Evolutionary conservation across 305 asterid genomes (phyloP).

Genomic region (Solanum hybrid): DNA sequence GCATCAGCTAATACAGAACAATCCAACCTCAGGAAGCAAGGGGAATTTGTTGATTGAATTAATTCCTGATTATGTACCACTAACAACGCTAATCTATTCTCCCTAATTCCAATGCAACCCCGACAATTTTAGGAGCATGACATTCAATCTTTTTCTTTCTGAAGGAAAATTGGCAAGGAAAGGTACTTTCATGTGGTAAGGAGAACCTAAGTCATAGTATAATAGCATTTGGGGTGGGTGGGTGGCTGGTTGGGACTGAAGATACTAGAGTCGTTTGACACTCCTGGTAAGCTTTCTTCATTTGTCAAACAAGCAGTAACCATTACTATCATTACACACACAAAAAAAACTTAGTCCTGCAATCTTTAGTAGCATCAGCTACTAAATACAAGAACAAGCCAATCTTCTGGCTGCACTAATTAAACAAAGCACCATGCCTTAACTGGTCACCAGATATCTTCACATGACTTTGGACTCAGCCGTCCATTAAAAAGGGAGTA

Average conservation of each 20-base stretch:
- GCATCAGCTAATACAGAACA: background rate
- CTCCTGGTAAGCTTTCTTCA: background rate
- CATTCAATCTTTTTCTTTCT: background rate
- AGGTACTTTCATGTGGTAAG: background rate
- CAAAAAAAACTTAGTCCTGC: background rate
- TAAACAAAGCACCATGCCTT: background rate
- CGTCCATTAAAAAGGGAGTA: background rate
- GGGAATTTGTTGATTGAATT: background rate
- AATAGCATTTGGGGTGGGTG: background rate
- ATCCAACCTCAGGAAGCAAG: background rate
- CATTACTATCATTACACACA: background rate
- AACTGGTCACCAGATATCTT: background rate
- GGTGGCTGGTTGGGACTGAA: background rate
- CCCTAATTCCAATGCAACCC: background rate
- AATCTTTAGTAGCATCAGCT: background rate
- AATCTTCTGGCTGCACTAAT: background rate
- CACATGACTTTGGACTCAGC: background rate
- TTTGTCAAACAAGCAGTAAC: background rate
- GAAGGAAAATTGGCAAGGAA: background rate
- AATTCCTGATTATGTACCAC: background rate
- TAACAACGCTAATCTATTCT: background rate
- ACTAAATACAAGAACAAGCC: background rate
- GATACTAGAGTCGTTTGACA: background rate
- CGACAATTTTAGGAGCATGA: background rate
- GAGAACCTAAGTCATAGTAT: background rate